These are phyloP conservation scores for Cladobotryum protrusum DNA, from an alignment of 2,329 filamentous ascomycete species.

Conservation along the genomic window DNA sequence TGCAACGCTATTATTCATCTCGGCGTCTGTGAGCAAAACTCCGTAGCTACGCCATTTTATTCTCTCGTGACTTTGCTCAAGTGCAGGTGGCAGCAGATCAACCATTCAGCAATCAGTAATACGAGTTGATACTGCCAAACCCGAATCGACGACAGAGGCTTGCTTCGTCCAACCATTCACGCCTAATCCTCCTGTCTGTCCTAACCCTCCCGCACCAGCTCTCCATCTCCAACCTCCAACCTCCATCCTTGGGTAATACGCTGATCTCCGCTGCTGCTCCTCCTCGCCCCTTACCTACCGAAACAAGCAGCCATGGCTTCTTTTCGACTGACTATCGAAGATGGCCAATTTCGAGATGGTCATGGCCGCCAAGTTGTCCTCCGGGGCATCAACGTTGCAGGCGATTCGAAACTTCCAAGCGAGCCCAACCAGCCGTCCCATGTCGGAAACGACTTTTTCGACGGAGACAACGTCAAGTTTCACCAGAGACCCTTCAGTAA, in stretches of 20 bases:
- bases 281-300: background rate
- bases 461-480: slow-evolving; percentile 87
- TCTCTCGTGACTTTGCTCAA: no score
- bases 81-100: no score
- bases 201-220: background rate
- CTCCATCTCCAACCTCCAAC: background rate
- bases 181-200: background rate
- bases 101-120: no score
- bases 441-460: slow-evolving; percentile 72
- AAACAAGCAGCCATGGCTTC: slow-evolving; percentile 52
- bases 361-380: slow-evolving; percentile 80
- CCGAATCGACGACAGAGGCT: no score
- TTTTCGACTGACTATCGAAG: slow-evolving; percentile 75
- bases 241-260: background rate
- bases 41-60: no score
- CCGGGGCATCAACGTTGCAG: slow-evolving; percentile 89
- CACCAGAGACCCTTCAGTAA: slow-evolving; percentile 77
- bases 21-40: no score
- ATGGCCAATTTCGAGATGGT: slow-evolving; percentile 74
- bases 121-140: no score
- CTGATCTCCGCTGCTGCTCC: background rate
- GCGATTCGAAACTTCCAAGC: slow-evolving; percentile 83
- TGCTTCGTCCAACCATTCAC: background rate
- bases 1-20: no score
- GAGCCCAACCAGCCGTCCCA: slow-evolving; percentile 78